Conservation (phyloP, 2,329 filamentous ascomycete genomes). For the Drechslerella stenobrocha region DNA sequence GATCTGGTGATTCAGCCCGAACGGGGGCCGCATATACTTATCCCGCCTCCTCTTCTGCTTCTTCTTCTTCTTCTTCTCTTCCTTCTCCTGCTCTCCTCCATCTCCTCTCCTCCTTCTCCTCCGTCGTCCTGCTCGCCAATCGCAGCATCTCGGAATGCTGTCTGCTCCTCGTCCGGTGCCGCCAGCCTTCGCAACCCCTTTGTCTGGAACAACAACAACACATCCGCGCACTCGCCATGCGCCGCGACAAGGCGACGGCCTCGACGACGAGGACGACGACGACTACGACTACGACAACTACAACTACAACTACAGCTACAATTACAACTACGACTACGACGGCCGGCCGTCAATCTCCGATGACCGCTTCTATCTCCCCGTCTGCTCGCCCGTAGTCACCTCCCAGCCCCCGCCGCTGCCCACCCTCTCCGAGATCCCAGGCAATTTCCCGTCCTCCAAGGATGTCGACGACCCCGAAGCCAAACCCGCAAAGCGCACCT, state of each 20-base stretch:
- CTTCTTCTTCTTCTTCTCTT: not conserved
- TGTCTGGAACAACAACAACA: conserved; percentile 20
- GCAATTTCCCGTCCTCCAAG: conserved; percentile 39
- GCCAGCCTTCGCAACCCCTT: not conserved
- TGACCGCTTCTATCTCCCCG: conserved; percentile 45
- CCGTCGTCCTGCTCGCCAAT: not conserved
- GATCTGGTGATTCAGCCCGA: conserved; percentile 5
- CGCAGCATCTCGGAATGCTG: conserved; percentile 16
- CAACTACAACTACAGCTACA: conserved; percentile 4
- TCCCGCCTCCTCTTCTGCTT: not conserved
- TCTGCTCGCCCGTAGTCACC: conserved; percentile 45
- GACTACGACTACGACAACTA: conserved; percentile 10
- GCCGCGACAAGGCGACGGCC: conserved; percentile 7
- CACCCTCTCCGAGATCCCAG: conserved; percentile 24
- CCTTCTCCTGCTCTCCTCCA: not conserved
- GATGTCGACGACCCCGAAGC: conserved; percentile 32
- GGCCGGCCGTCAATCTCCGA: conserved; percentile 34
- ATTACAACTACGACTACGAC: no score
- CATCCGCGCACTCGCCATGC: conserved; percentile 6
- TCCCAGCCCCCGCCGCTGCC: conserved; percentile 32
- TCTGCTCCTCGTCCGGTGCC: conserved; percentile 29
- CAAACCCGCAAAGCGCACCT: conserved; percentile 37
- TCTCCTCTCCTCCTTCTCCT: not conserved
- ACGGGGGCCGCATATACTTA: not conserved
- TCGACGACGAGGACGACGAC: conserved; percentile 9